phyloP scores from a whole-genome alignment of 2,329 filamentous ascomycete genomes.

The Leptographium wingfieldii region DNA sequence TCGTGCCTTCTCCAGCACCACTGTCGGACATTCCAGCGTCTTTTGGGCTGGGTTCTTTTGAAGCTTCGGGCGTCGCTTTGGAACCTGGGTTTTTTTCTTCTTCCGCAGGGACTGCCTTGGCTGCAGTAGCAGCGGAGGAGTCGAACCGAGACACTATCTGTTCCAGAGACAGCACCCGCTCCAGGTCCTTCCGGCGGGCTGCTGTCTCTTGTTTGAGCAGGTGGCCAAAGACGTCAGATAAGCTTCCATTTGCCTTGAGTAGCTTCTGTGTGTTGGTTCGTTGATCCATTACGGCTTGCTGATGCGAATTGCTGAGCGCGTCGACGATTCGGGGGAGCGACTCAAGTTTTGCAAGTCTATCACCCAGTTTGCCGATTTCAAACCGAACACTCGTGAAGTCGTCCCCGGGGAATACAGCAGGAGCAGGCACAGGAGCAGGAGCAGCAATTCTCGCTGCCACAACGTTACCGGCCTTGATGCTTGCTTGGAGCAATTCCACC shows the following conservation, averaged over 20 bases:
- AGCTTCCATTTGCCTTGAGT: background rate
- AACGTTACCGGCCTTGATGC: background rate
- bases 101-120: background rate
- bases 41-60: background rate
- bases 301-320: background rate
- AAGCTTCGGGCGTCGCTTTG: background rate
- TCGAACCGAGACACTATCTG: background rate
- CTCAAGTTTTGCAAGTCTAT: constrained; percentile 1
- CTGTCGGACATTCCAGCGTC: background rate
- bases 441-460: background rate
- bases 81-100: background rate
- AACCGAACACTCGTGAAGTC: constrained; percentile 9
- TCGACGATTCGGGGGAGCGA: background rate
- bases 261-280: background rate
- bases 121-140: background rate
- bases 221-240: constrained; percentile 1
- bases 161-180: constrained; percentile 1
- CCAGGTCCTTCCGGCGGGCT: background rate
- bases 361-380: constrained; percentile 6
- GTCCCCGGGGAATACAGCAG: constrained; percentile 8
- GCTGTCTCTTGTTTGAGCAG: background rate
- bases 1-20: background rate
- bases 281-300: background rate
- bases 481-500: background rate
- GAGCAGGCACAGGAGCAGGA: too few species aligned